Evolutionary conservation across 805 yeast genomes (phyloP), one percentile per base, ranked within the genome.

Genomic region (Candida oleophila): DNA sequence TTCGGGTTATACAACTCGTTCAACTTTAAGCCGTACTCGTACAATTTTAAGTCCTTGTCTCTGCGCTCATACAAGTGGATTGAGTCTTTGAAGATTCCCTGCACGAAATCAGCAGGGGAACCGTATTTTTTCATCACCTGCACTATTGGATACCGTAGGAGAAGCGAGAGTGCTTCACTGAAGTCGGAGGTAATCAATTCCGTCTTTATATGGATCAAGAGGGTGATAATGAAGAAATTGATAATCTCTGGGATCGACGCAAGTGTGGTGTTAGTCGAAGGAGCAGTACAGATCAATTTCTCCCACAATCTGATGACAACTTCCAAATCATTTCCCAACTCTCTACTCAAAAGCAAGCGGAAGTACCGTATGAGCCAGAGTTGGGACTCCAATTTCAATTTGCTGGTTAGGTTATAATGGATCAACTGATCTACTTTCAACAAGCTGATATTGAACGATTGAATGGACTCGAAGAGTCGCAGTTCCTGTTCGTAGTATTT

Each of bases 321-420:
- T 20, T 61, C 61, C 42, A 68, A 49, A 22, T 69, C 63, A 43
- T 61, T 51, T 1, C 80, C 81, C 22, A 80, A 56, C 51, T 80
- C 84, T 43, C 84, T 59, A 4, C 73, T 61, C 15, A 78, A 60
- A 3, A 78, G 49, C 32, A 80, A 60, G 21, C 83, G 59, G 22
- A 75, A 68, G 59, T 74, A 80, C 38, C 84, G 55, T n/a, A 80
- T 74, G 21, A 78, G 64, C 83, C 83, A 80, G 38, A 80, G 65
- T 44, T 78, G 77, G 2, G 80, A 69, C 48, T 78, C 83, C 4
- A 78, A 58, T 47, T 68, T 66, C 34, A 77, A 62, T 50, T 71
- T 73, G 42, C 69, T 71, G 14, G 69, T 59, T 35, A 78, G 55
- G 47, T 67, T 67, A 51, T 76, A 74, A 50, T 76, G 78, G 15